A percentile compares a stretch with the other conserved stretches of the same genome.
Evolutionary conservation across 2,329 filamentous ascomycete species (phyloP).

Genomic region (Gaeumannomyces sp.): DNA sequence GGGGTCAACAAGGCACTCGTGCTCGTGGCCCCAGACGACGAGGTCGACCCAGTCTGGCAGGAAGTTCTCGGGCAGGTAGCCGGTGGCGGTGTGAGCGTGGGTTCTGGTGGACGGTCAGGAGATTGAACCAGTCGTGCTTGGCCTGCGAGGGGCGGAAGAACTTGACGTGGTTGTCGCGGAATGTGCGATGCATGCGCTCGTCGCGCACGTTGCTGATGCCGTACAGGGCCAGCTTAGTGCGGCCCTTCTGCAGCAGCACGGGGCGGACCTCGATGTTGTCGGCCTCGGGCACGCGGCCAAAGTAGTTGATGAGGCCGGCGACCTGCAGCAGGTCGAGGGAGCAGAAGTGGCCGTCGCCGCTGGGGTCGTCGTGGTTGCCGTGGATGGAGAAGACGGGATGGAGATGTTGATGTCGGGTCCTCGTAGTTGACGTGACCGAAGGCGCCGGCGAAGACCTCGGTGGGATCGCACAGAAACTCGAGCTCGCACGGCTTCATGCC

Average conservation of each 20-base stretch:
- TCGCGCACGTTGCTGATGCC: constrained; percentile 95
- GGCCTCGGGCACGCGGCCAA: constrained; percentile 81
- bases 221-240: constrained; percentile 87
- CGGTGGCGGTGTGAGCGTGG: constrained; percentile 81
- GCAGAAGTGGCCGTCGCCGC: constrained; percentile 89
- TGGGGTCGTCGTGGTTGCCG: constrained; percentile 96
- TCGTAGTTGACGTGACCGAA: constrained; percentile 98
- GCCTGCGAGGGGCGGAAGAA: constrained; percentile 82
- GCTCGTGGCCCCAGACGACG: constrained; percentile 95
- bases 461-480: constrained; percentile 89
- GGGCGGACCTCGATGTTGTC: constrained; percentile 93
- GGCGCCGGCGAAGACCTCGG: constrained; percentile 80
- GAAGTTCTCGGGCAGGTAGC: constrained; percentile 91
- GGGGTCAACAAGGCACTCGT: constrained; percentile 90
- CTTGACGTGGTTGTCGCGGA: constrained; percentile 86
- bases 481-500: constrained; percentile 94
- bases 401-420: constrained; percentile 93
- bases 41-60: constrained; percentile 87
- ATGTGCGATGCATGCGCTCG: constrained; percentile 89
- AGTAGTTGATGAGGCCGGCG: constrained; percentile 91
- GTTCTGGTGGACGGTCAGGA: constrained; percentile 94
- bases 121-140: constrained; percentile 87
- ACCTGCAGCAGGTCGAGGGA: constrained; percentile 88
- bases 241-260: constrained; percentile 85
- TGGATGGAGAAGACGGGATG: constrained; percentile 98